These are phyloP conservation scores for Clitoria ternatea DNA, from an alignment of 306 rosid genomes.

Conservation along the genomic window DNA sequence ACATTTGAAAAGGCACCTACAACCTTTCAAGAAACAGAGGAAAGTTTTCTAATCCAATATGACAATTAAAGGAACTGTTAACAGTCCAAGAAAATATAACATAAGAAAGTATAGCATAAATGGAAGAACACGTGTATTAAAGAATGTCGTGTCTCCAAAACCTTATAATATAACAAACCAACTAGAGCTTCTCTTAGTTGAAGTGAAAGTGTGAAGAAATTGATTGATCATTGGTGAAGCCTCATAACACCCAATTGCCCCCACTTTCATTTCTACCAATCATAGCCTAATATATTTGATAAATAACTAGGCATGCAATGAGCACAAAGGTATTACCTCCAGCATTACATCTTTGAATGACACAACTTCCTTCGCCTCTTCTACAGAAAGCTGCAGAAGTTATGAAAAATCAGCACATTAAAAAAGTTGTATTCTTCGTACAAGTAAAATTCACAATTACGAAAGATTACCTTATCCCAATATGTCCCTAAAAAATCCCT, in stretches of 20 bases:
- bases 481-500: constrained; percentile 72
- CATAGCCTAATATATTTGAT: background rate
- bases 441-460: constrained; percentile 21
- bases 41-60: background rate
- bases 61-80: constrained; percentile 10
- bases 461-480: constrained; percentile 83
- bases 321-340: constrained; percentile 48
- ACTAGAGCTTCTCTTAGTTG: background rate
- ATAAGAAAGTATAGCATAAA: background rate
- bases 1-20: constrained; percentile 5
- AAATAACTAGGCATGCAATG: constrained; percentile 18
- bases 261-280: constrained; percentile 15
- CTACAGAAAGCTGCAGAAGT: constrained; percentile 60
- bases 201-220: background rate
- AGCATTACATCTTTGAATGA: constrained; percentile 60
- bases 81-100: constrained; percentile 17
- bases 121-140: background rate
- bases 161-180: background rate
- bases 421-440: background rate
- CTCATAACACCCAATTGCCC: background rate
- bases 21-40: background rate
- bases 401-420: constrained; percentile 27
- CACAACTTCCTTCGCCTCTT: constrained; percentile 71
- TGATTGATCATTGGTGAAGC: constrained; percentile 4
- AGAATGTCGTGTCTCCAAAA: background rate